Base-by-base conservation (phyloP, 345 rosid genomes). In the Lumnitzera littorea region DNA sequence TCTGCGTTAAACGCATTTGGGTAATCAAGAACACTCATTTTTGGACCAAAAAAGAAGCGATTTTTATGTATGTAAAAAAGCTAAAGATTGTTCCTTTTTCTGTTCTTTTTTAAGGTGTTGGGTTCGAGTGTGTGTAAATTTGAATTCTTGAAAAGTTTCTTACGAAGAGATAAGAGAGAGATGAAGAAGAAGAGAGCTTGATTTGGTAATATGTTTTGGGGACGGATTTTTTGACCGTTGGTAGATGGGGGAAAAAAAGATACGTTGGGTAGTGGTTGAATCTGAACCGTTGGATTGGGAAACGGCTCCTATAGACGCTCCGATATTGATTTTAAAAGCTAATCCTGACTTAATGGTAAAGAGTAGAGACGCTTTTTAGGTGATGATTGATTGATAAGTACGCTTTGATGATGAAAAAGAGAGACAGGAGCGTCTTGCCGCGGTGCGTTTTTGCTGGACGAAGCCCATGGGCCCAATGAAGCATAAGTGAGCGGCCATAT, bases 191-290 rank as follows among this genome's bases (percentile, higher is more conserved):
- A 23, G 8, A 29, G 15, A 15, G 20, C 56, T 58, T 55, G 3
- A 62, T 50, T 25, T 29, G 16, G 55, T 27, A 10, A 55, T 66
- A 63, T 71, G 55, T 65, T 27, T 20, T 57, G 1, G 53, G 41
- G 48, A 50, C 62, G 48, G 52, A 6, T 20, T 68, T 75, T 82
- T 61, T 66, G 91, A 88, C 95, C 98, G 96, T 92, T 89, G 78
- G 69, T 68, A 48, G 56, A 41, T 20, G 36, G 55, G 41, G 5
- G 5, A 27, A 27, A 27, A 70, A 78, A 70, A 61, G 78, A 72
- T 76, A 80, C 95, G 96, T 86, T 84, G 71, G 72, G 57, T 48
- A 4, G 58, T 51, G 48, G 73, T 31, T 68, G 53, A 56, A 62
- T 74, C 62, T 55, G 17, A 46, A 62, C 82, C 87, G 80, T 82